phyloP scores from a whole-genome alignment of 306 rosid species.

The Cucumis sativus region Cucumber_9930_V3 NC_026660.2:30377501-30378000 shows the following conservation, averaged over 20 bases:
- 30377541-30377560: not conserved
- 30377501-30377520: no score
- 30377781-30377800: slow-evolving; percentile 59
- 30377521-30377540: no score
- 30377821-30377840: slow-evolving; percentile 24
- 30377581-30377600: not conserved
- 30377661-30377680: not conserved
- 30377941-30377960: slow-evolving; percentile 56
- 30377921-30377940: slow-evolving; percentile 63
- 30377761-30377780: slow-evolving; percentile 40
- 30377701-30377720: slow-evolving; percentile 32
- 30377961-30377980: slow-evolving; percentile 63
- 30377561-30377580: not conserved
- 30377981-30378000: slow-evolving; percentile 88
- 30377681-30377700: not conserved
- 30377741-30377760: slow-evolving; percentile 51
- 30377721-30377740: slow-evolving; percentile 78
- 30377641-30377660: not conserved
- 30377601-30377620: not conserved
- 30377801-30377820: slow-evolving; percentile 60
- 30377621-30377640: not conserved
- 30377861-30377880: slow-evolving; percentile 9
- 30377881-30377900: not conserved
- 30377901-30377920: slow-evolving; percentile 10
- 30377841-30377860: not conserved